Conservation (phyloP, 208 protist species). For the Porcisia hertigi region DNA sequence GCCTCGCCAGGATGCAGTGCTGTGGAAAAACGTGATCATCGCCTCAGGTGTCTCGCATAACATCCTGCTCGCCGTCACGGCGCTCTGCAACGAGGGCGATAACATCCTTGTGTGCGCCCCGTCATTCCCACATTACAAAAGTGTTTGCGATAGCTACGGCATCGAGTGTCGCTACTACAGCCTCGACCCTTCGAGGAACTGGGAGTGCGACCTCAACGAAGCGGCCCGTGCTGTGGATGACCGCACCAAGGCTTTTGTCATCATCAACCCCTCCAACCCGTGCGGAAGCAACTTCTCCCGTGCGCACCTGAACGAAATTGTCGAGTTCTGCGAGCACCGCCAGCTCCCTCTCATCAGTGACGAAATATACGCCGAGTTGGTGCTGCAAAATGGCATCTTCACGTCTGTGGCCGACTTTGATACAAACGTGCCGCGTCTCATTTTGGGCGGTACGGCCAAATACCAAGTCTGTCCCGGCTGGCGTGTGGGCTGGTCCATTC, state of each 20-base stretch:
- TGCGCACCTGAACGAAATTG: conserved; percentile 80
- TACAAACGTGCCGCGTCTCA: conserved; percentile 74
- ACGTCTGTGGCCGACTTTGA: conserved; percentile 84
- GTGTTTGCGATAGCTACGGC: conserved; percentile 75
- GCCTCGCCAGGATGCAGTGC: conserved; percentile 33
- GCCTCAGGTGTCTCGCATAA: conserved; percentile 87
- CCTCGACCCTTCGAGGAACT: conserved; percentile 80
- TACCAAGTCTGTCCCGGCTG: conserved; percentile 93
- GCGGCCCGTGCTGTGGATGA: conserved; percentile 76
- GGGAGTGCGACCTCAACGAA: conserved; percentile 88
- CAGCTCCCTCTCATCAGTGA: conserved; percentile 92
- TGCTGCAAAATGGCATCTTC: conserved; percentile 82
- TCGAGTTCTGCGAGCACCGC: conserved; percentile 85
- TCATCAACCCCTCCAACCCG: conserved; percentile 97
- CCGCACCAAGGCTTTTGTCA: conserved; percentile 86
- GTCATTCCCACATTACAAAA: conserved; percentile 94
- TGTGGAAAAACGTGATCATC: conserved; percentile 77
- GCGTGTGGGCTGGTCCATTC: conserved; percentile 89
- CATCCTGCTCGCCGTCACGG: conserved; percentile 84
- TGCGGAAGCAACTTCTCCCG: conserved; percentile 91
- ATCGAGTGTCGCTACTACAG: conserved; percentile 84
- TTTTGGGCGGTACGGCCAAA: conserved; percentile 92
- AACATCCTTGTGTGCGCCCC: conserved; percentile 93
- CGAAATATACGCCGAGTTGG: conserved; percentile 95
- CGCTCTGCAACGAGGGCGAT: conserved; percentile 78